Base-by-base conservation (phyloP, 371 early-diverging fungal genomes). In the Polyrhizophydium stewartii region DNA sequence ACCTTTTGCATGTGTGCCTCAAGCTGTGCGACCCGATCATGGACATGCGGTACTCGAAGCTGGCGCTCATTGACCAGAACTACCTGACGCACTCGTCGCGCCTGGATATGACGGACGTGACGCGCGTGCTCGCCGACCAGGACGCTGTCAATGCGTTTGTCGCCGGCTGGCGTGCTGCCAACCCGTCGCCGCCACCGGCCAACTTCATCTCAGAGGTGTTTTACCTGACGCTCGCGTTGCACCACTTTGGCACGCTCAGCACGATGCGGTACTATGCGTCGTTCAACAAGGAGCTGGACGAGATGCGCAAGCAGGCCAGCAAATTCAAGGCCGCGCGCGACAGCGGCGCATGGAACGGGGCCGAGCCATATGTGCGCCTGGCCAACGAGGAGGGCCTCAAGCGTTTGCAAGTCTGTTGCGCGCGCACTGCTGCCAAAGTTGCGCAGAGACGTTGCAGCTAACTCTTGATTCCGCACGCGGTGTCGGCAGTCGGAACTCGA, bases 161-260 rank as follows among this genome's bases (percentile, higher is more conserved):
- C 49, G 60, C 47, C 43, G 38, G 37, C 31, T 63, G 60, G 64
- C 37, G 13, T 7, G 50, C 19, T 35, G 52, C 27, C 7, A 55
- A 24, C 33, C 65, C 58, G 2, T 47, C 32, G 16, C 60, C 46
- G 13, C 40, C 58, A 67, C 68, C 70, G 7, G 67, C 79, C 58
- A 88, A 91, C 70, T 98, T 98, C 65, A 90, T 96, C 51, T 83
- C 95, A 1, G 93, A 96, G 52, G 72, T 87, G 13, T 97, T 96
- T 67, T 92, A 85, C 63, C 66, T 94, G 22, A 87, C 95, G 0
- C 71, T 92, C 21, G 73, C 81, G 1, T 81, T 85, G 21, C 77
- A 89, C 63, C 96, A 96, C 70, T 85, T 89, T 58, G 95, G 94
- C 0, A 79, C 89, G 6, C 73, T 93, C 40, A 82, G 88, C 50